Evolutionary conservation across 257 asterid species (phyloP).

Genomic region (Solanum medicagineum): DNA sequence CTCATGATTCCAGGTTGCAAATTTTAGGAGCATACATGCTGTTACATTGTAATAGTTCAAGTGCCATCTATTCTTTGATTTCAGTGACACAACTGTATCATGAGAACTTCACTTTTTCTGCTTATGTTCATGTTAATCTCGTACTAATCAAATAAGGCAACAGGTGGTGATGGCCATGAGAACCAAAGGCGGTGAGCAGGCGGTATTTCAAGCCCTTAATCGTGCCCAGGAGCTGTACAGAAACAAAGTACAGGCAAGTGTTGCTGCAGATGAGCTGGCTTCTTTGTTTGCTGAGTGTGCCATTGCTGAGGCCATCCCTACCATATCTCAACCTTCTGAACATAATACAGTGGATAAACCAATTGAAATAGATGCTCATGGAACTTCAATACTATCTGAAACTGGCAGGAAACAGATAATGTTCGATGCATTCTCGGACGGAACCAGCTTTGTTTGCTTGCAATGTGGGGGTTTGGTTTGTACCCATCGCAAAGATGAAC

Average conservation of each 20-base stretch:
- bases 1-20: background rate
- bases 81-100: background rate
- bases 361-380: slow-evolving; percentile 33
- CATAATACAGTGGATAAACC: slow-evolving; percentile 10
- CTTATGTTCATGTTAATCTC: background rate
- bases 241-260: slow-evolving; percentile 47
- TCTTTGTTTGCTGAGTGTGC: slow-evolving; percentile 88
- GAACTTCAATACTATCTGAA: slow-evolving; percentile 72
- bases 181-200: slow-evolving; percentile 70
- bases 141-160: background rate
- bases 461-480: slow-evolving; percentile 93
- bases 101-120: background rate
- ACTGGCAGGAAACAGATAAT: slow-evolving; percentile 65
- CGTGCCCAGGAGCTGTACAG: slow-evolving; percentile 72
- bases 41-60: background rate
- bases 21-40: background rate
- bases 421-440: slow-evolving; percentile 80
- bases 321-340: slow-evolving; percentile 17
- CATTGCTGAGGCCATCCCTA: slow-evolving; percentile 74
- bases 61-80: background rate
- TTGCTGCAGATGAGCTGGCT: slow-evolving; percentile 83
- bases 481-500: slow-evolving; percentile 74
- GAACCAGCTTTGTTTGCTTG: slow-evolving; percentile 87
- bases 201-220: slow-evolving; percentile 41
- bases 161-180: slow-evolving; percentile 86